These are phyloP conservation scores for Vitis riparia DNA, from an alignment of 164 flowering plant genomes.

Conservation along the genomic window DNA sequence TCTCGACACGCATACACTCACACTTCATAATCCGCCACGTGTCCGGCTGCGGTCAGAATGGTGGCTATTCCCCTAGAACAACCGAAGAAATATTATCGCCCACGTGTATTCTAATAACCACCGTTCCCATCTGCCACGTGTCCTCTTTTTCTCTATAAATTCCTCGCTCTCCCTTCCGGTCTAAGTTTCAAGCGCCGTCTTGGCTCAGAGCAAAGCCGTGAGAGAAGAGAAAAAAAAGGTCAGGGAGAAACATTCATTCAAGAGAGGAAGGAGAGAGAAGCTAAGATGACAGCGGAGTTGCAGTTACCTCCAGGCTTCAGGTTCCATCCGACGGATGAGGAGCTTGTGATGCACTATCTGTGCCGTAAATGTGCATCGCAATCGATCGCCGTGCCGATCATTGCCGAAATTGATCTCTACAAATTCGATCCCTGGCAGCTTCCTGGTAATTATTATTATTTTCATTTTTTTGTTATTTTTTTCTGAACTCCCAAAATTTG, in stretches of 20 bases:
- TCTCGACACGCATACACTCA: conserved; percentile 22
- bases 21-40: conserved; percentile 25
- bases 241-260: not conserved
- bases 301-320: conserved; percentile 67
- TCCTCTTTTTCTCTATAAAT: conserved; percentile 40
- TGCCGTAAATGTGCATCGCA: conserved; percentile 64
- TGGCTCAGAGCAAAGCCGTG: not conserved
- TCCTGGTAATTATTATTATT: conserved; percentile 36
- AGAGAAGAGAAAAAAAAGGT: not conserved
- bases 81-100: conserved; percentile 14
- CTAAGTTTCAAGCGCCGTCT: conserved; percentile 49
- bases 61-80: conserved; percentile 1
- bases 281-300: conserved; percentile 32
- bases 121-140: conserved; percentile 36
- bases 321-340: conserved; percentile 77
- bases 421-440: conserved; percentile 75
- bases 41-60: conserved; percentile 24
- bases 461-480: not conserved
- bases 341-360: conserved; percentile 66
- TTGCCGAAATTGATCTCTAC: conserved; percentile 79
- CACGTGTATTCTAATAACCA: conserved; percentile 43
- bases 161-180: conserved; percentile 24
- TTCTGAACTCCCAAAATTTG: not conserved
- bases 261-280: not conserved
- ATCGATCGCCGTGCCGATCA: conserved; percentile 59